These are phyloP conservation scores for Petrea volubilis DNA, from an alignment of 257 asterid species.

Conservation along the genomic window DNA sequence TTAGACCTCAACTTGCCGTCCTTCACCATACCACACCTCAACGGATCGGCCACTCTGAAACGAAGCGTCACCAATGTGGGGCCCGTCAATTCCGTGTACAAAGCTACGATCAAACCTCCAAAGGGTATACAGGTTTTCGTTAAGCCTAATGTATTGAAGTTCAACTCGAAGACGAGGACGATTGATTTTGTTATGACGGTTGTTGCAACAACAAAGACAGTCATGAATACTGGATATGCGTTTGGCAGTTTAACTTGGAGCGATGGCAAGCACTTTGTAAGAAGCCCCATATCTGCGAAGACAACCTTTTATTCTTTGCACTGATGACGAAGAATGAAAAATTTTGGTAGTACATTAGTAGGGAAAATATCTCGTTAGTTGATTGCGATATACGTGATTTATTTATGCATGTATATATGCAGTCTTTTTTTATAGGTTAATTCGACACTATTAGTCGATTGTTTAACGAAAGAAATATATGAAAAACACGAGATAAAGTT, in stretches of 20 bases:
- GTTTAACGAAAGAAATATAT: too few species aligned
- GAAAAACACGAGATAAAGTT: too few species aligned
- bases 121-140: neutral
- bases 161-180: neutral
- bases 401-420: too few species aligned
- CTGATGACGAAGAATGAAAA: neutral
- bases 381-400: too few species aligned
- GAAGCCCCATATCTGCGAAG: conserved; percentile 25
- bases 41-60: neutral
- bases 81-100: conserved; percentile 11
- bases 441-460: too few species aligned
- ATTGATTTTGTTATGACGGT: neutral
- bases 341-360: neutral
- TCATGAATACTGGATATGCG: conserved; percentile 9
- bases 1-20: conserved; percentile 25
- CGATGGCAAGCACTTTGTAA: conserved; percentile 26
- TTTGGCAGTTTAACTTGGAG: conserved; percentile 33
- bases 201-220: neutral
- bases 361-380: too few species aligned
- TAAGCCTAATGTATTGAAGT: conserved; percentile 19
- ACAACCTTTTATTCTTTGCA: neutral
- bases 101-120: conserved; percentile 14
- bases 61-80: conserved; percentile 30
- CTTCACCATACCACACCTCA: conserved; percentile 15
- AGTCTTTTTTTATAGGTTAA: too few species aligned